Evolutionary conservation across 2,329 filamentous ascomycete species (phyloP).

Genomic region (Trichoderma endophyticum): DNA sequence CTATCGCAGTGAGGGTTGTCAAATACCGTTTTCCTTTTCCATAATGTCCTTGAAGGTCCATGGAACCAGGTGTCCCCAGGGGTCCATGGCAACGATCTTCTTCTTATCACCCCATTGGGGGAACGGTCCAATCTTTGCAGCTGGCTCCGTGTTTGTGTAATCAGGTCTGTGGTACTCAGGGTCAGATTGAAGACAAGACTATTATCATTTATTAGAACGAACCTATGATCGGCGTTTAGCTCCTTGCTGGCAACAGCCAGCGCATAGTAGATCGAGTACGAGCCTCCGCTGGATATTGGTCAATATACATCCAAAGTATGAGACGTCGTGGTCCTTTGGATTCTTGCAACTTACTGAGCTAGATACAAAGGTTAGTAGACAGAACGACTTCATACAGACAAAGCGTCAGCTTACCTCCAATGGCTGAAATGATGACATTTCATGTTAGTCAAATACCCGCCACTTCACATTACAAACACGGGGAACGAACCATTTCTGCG

Average conservation of each 20-base stretch:
- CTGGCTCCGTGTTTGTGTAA: conserved; percentile 78
- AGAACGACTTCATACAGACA: not conserved
- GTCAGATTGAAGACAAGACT: not conserved
- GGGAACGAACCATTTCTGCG: conserved; percentile 68
- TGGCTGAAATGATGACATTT: conserved; percentile 37
- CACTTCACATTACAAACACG: not conserved
- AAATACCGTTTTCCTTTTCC: conserved; percentile 64
- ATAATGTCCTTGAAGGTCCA: conserved; percentile 81
- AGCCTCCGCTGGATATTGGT: conserved; percentile 61
- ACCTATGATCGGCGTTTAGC: conserved; percentile 75
- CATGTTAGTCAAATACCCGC: not conserved
- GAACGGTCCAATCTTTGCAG: conserved; percentile 84
- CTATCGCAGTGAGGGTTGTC: not conserved
- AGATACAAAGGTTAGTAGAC: conserved; percentile 18
- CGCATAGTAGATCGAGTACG: conserved; percentile 94
- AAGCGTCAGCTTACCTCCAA: conserved; percentile 49
- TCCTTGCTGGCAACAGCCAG: conserved; percentile 90
- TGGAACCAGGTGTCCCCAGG: conserved; percentile 81
- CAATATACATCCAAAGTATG: not conserved
- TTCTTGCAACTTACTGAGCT: conserved; percentile 36
- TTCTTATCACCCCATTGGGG: conserved; percentile 83
- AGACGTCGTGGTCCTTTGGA: not conserved
- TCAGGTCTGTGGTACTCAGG: conserved; percentile 44
- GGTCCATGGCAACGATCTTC: conserved; percentile 98
- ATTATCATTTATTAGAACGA: conserved; percentile 10